These are phyloP conservation scores for Monoraphidium neglectum DNA, from an alignment of 139 green algal genomes.

Conservation along the genomic window DNA sequence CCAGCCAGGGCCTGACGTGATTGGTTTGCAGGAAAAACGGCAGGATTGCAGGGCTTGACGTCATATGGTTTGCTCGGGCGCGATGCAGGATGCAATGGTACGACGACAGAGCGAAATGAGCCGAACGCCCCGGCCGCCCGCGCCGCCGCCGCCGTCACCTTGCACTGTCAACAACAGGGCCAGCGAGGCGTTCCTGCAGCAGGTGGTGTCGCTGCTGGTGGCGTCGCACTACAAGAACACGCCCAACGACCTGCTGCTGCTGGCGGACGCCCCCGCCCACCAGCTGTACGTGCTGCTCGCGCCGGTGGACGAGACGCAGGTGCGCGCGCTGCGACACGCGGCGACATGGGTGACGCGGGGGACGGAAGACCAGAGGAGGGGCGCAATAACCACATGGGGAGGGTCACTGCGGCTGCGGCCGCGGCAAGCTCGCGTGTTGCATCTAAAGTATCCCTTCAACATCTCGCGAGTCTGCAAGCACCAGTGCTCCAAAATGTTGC, in stretches of 20 bases:
- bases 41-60: too few relatives aligned
- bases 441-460: too few relatives aligned
- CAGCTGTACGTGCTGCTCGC: conserved; percentile 95
- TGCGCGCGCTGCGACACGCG: conserved; percentile 2
- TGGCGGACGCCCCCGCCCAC: conserved; percentile 96
- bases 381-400: not conserved
- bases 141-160: too few relatives aligned
- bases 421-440: conserved; percentile 3
- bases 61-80: too few relatives aligned
- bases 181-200: conserved; percentile 69
- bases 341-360: not conserved
- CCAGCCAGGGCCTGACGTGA: too few relatives aligned
- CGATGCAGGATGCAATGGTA: too few relatives aligned
- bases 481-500: too few relatives aligned
- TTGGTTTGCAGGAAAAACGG: too few relatives aligned
- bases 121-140: too few relatives aligned
- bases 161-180: too few relatives aligned
- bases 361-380: not conserved
- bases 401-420: not conserved
- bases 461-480: too few relatives aligned
- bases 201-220: conserved; percentile 95
- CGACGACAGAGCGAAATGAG: too few relatives aligned
- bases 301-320: conserved; percentile 82
- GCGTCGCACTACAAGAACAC: conserved; percentile 98
- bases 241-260: conserved; percentile 96